These are phyloP conservation scores for Imleria badia DNA, from an alignment of 768 basidiomycete genomes.

Conservation along the genomic window DNA sequence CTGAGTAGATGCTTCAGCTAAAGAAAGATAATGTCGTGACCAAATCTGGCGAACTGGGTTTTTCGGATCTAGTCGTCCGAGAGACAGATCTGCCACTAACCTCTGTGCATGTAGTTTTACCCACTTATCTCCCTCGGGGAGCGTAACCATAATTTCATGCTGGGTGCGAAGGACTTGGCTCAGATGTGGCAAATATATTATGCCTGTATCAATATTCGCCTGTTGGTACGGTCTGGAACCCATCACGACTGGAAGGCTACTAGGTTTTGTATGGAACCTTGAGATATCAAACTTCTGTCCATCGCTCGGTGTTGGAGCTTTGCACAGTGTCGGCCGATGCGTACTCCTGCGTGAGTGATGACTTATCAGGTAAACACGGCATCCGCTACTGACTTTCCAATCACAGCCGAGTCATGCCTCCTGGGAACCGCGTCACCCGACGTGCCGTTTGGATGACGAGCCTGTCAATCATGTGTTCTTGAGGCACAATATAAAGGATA, in stretches of 20 bases:
- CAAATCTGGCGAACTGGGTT: conserved; percentile 27
- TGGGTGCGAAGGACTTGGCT: neutral
- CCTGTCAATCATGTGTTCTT: neutral
- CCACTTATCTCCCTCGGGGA: conserved; percentile 41
- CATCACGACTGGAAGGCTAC: neutral
- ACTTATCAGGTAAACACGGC: neutral
- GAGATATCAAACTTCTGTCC: neutral
- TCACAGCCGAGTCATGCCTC: neutral
- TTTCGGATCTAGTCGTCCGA: conserved; percentile 37
- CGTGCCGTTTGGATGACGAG: neutral
- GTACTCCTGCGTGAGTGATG: neutral
- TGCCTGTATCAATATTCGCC: neutral
- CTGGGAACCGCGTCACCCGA: neutral
- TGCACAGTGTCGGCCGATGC: neutral
- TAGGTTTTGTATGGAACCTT: neutral
- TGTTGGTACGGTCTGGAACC: neutral
- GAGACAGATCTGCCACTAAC: conserved; percentile 40
- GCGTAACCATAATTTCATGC: neutral
- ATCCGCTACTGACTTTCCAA: neutral
- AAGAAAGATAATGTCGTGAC: conserved; percentile 57
- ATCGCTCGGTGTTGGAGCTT: no score
- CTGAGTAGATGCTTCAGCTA: conserved; percentile 58
- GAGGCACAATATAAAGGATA: neutral
- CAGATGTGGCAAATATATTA: neutral
- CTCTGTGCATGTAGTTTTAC: conserved; percentile 53